phyloP scores from a whole-genome alignment of 1,284 basidiomycete genomes.

The Ganoderma sinense region DNA sequence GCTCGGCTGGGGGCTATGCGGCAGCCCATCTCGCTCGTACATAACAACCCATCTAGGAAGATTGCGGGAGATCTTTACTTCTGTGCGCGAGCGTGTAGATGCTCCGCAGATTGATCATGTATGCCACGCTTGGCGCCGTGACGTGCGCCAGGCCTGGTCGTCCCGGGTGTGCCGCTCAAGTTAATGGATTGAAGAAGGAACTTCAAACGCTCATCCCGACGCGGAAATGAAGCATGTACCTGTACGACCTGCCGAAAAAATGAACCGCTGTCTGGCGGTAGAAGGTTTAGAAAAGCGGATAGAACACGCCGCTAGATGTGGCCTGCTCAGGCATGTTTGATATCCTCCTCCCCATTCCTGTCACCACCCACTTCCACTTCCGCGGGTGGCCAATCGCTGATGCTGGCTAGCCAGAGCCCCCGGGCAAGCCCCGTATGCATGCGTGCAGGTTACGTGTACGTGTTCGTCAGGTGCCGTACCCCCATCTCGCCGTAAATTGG shows the following conservation, averaged over 20 bases:
- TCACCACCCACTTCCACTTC: background rate
- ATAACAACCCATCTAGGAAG: background rate
- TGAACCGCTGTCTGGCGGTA: background rate
- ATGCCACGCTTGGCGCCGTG: background rate
- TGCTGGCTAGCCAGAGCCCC: background rate
- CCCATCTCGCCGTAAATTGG: background rate
- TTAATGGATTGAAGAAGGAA: background rate
- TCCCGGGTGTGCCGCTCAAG: background rate
- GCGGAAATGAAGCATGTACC: background rate
- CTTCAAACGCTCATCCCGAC: constrained; percentile 4
- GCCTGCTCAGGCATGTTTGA: background rate
- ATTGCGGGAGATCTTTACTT: background rate
- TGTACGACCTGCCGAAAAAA: background rate
- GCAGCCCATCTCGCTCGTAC: background rate
- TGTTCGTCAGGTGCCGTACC: background rate
- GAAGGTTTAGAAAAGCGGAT: background rate
- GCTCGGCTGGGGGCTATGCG: background rate
- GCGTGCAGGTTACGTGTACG: background rate
- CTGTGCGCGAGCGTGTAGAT: background rate
- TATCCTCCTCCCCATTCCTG: background rate
- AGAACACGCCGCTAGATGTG: background rate
- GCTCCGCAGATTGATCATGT: background rate
- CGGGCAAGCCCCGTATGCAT: background rate
- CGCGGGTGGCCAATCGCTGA: background rate
- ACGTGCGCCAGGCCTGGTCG: background rate